A percentile compares a stretch with the other conserved stretches of the same genome.
Conservation (phyloP, 176 grass and related monocot species). For the Eleusine coracana region DNA sequence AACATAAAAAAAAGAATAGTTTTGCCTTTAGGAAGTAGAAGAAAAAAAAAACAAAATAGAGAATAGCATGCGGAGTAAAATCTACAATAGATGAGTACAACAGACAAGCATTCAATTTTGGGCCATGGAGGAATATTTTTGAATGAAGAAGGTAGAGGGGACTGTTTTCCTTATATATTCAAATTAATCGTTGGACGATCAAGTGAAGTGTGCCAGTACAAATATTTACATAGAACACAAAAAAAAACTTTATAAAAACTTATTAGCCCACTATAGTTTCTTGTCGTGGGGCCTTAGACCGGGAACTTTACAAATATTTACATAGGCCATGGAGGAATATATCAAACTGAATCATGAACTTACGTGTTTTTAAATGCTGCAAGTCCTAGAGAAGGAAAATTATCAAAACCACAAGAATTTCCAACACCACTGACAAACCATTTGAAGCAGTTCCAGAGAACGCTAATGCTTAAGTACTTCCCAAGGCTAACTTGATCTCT, state of each 20-base stretch:
- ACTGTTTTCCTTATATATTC: too few species aligned
- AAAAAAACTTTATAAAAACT: too few species aligned
- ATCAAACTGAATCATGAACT: slow-evolving; percentile 17
- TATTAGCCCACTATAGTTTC: too few species aligned
- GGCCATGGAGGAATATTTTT: neutral
- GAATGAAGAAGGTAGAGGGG: too few species aligned
- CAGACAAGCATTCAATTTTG: neutral
- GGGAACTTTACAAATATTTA: too few species aligned
- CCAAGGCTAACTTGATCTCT: slow-evolving; percentile 87
- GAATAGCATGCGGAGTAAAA: neutral
- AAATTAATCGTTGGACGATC: too few species aligned
- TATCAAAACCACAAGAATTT: slow-evolving; percentile 82
- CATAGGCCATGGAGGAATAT: too few species aligned
- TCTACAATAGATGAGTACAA: neutral
- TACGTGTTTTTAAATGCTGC: slow-evolving; percentile 82
- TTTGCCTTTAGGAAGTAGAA: neutral
- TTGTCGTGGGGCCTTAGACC: too few species aligned
- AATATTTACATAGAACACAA: too few species aligned
- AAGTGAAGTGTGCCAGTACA: too few species aligned
- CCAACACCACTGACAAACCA: slow-evolving; percentile 88
- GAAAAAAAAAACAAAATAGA: neutral
- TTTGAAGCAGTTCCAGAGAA: slow-evolving; percentile 89
- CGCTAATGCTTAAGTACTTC: slow-evolving; percentile 86
- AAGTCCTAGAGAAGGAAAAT: slow-evolving; percentile 80
- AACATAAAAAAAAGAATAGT: slow-evolving; percentile 40